Evolutionary conservation across 768 basidiomycete species (phyloP), one percentile per base, ranked within the genome.

Genomic region (Mycena filopes): DNA sequence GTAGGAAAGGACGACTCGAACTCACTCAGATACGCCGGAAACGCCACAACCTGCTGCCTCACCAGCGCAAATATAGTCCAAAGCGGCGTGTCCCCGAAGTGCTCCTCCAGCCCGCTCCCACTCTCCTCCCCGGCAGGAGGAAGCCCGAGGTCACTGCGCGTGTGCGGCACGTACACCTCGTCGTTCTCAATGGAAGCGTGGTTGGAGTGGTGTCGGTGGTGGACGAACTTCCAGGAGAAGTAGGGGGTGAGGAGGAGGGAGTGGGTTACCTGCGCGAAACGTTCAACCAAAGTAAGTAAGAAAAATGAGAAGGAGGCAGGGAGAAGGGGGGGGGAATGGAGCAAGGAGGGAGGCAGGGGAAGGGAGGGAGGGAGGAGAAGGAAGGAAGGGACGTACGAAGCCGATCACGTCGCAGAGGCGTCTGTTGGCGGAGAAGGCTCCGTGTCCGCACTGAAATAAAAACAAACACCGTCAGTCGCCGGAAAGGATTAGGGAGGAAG

Each of bases 1-100:
- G n/a, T n/a, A n/a, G n/a, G n/a, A n/a, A n/a, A n/a, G n/a, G n/a
- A n/a, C n/a, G n/a, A n/a, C n/a, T n/a, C n/a, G n/a, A n/a, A 77
- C 86, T 75, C 66, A 87, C 86, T 71, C 28, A 89, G 82, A 73
- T 90, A 89, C 1, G 87, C 84, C 1, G 87, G 87, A 73, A 88
- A 89, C 0, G 84, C 87, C 15, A 88, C 73, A 31, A 89, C 62
- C 67, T 90, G 87, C 60, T 87, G 86, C 29, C 84, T 83, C 59
- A 88, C 74, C 43, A 89, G 75, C 80, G 81, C 82, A 71, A 76
- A 85, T 4, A 88, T 72, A 0, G 87, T 88, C 69, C 86, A 89
- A 48, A 89, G 76, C 0, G 88, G 87, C 1, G 88, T 88, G 67
- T 89, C 88, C 43, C 85, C 85, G 51, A 89, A 79, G 45, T 83